Base-by-base conservation (phyloP, 371 early-diverging fungal species). In the Mortierella sp. region DNA sequence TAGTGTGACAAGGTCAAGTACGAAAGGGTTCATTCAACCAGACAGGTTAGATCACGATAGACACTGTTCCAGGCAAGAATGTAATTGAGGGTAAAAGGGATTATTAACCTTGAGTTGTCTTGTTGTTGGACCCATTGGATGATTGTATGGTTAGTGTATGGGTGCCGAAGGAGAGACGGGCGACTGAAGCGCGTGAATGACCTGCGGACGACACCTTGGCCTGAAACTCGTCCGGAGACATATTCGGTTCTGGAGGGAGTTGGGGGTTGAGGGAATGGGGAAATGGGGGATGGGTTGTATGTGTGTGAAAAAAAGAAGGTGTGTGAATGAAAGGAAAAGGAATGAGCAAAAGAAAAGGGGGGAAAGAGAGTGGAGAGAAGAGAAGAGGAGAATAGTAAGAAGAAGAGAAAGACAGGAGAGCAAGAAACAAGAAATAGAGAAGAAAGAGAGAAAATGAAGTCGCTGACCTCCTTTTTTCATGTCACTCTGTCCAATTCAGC, bases 181-280 rank as follows among this genome's bases (percentile, higher is more conserved):
- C 38, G 24, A 34, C 38, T 38, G 65, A 65, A 10, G 24, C 65
- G 65, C 21, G 65, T 38, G 6, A 38, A 1, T 34, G 34, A 63
- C 42, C 38, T 8, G 38, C 21, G 10, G 38, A 65, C 7, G 38
- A 65, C 10, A 24, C 65, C 38, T 31, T 65, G 65, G 2, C 65
- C 24, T 65, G 65, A 65, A 65, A 65, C 34, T 65, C 34, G 65
- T 38, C 9, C 24, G 21, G 65, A 19, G 65, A 65, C 65, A 65
- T 65, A 7, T 16, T 21, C 38, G 16, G 21, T 38, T 65, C 2
- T 65, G 14, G 38, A 19, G 57, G 57, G 6, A 2, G 10, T 21
- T 8, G 24, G 42, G 42, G 42, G 42, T 3, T 38, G 42, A 38
- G 42, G 42, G 45, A 28, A 26, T 45, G 45, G 2, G n/a, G 24